Conservation (phyloP, 2,329 filamentous ascomycete species). For the Ophiosphaerella herpotricha region DNA sequence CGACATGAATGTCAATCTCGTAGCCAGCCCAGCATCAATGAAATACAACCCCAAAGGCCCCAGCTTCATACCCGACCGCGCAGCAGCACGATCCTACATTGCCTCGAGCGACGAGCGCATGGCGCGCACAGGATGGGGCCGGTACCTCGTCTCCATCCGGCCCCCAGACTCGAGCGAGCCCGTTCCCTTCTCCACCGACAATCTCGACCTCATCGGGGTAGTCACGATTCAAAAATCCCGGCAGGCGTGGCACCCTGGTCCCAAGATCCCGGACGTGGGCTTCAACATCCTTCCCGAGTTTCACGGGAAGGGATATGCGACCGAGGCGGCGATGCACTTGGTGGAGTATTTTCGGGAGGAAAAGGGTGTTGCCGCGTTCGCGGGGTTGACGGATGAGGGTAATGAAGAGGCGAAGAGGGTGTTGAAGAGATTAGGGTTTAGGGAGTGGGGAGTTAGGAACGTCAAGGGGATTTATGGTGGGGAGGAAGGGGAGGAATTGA, state of each 20-base stretch:
- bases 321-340: slow-evolving; percentile 9
- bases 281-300: slow-evolving; percentile 16
- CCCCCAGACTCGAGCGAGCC: slow-evolving; percentile 5
- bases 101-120: slow-evolving; percentile 8
- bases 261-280: slow-evolving; percentile 22
- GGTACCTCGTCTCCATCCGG: slow-evolving; percentile 28
- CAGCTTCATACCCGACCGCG: slow-evolving; percentile 11
- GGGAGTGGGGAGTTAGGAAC: slow-evolving; percentile 9
- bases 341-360: slow-evolving; percentile 8
- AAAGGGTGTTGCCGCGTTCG: slow-evolving; percentile 9
- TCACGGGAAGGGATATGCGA: slow-evolving; percentile 23
- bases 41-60: background rate
- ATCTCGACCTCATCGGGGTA: slow-evolving; percentile 10
- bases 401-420: slow-evolving; percentile 18
- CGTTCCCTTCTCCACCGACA: background rate
- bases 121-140: slow-evolving; percentile 30
- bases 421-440: slow-evolving; percentile 21
- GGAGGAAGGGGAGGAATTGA: slow-evolving; percentile 2
- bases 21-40: slow-evolving; percentile 1
- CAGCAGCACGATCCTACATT: slow-evolving; percentile 14
- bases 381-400: slow-evolving; percentile 11
- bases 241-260: slow-evolving; percentile 8
- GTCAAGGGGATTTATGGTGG: slow-evolving; percentile 11
- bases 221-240: slow-evolving; percentile 28
- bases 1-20: slow-evolving; percentile 3